A percentile compares a stretch with the other conserved stretches of the same genome.
phyloP scores from a whole-genome alignment of 805 yeast genomes.

The Metschnikowia colocasiae region DNA sequence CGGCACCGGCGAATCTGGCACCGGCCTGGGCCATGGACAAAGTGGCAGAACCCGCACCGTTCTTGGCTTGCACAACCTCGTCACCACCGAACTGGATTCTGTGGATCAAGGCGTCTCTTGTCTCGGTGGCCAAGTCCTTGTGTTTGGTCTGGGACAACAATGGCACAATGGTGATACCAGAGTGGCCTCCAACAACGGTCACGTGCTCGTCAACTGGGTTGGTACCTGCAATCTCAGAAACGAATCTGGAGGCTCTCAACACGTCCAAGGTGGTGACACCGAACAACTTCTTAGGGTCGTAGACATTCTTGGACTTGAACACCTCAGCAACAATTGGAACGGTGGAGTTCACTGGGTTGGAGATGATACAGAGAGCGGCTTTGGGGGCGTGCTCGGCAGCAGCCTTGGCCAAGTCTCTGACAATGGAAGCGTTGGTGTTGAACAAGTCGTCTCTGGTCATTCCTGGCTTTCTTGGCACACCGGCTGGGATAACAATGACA shows the following conservation, averaged over 20 bases:
- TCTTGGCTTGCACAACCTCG: slow-evolving; percentile 90
- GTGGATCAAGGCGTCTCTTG: slow-evolving; percentile 63
- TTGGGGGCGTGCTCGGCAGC: slow-evolving; percentile 79
- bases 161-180: slow-evolving; percentile 95
- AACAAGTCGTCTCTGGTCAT: slow-evolving; percentile 97
- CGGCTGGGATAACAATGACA: slow-evolving; percentile 91
- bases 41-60: slow-evolving; percentile 93
- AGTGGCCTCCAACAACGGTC: slow-evolving; percentile 95
- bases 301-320: slow-evolving; percentile 76
- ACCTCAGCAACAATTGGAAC: slow-evolving; percentile 96
- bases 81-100: slow-evolving; percentile 97
- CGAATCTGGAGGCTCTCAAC: slow-evolving; percentile 84
- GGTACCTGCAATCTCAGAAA: slow-evolving; percentile 61
- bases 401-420: slow-evolving; percentile 85
- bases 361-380: slow-evolving; percentile 76
- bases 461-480: slow-evolving; percentile 98
- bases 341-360: slow-evolving; percentile 97
- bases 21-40: slow-evolving; percentile 93
- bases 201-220: slow-evolving; percentile 76
- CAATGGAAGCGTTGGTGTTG: slow-evolving; percentile 94
- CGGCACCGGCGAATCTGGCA: slow-evolving; percentile 66
- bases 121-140: slow-evolving; percentile 58
- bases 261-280: slow-evolving; percentile 96
- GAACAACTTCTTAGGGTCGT: slow-evolving; percentile 86
- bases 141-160: slow-evolving; percentile 81